Evolutionary conservation across 2,329 filamentous ascomycete species (phyloP).

Genomic region (Calycina marina): DNA sequence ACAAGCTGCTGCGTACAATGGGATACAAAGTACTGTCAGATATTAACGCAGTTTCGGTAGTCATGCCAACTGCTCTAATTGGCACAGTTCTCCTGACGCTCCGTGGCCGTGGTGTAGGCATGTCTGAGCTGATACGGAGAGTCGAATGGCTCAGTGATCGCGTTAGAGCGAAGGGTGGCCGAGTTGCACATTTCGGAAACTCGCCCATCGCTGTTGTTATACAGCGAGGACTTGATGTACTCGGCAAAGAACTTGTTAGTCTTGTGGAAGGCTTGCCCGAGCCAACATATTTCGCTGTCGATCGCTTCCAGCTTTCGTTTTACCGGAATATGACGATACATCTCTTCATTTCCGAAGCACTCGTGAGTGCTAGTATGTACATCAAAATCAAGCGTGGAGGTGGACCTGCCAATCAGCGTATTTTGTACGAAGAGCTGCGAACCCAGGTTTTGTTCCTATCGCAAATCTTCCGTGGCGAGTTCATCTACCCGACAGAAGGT

Average conservation of each 20-base stretch:
- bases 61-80: constrained; percentile 95
- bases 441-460: constrained; percentile 82
- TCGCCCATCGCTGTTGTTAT: constrained; percentile 69
- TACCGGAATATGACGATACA: constrained; percentile 99
- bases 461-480: constrained; percentile 86
- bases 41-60: constrained; percentile 90
- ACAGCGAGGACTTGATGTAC: constrained; percentile 77
- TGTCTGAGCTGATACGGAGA: constrained; percentile 67
- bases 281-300: constrained; percentile 86
- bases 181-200: constrained; percentile 84
- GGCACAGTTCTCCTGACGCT: constrained; percentile 87
- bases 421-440: constrained; percentile 56
- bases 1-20: constrained; percentile 68
- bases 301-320: constrained; percentile 93
- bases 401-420: constrained; percentile 66
- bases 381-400: constrained; percentile 81
- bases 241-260: constrained; percentile 80
- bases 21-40: constrained; percentile 87
- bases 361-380: constrained; percentile 85
- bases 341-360: constrained; percentile 83
- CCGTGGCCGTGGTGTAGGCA: constrained; percentile 80
- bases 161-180: constrained; percentile 72
- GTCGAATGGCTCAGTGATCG: constrained; percentile 82
- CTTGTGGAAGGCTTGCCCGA: constrained; percentile 67
- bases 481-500: constrained; percentile 87